A percentile compares a stretch with the other conserved stretches of the same genome.
Conservation (phyloP, 139 green algal genomes). For the Asterochloris erici region DNA sequence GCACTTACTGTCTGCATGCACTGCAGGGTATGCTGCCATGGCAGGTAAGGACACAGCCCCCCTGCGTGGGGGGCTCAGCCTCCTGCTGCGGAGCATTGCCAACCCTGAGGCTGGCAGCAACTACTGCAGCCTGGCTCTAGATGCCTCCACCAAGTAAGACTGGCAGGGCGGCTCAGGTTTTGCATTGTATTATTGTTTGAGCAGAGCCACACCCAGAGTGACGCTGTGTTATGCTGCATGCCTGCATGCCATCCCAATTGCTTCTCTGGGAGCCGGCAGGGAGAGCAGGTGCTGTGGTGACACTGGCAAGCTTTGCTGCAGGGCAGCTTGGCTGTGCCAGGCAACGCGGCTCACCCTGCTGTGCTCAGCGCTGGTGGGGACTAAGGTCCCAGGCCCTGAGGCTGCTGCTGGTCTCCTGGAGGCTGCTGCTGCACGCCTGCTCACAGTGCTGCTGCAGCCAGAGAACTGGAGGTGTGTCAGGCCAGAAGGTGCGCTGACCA, state of each 20-base stretch:
- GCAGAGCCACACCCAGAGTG: neutral
- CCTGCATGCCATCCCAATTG: neutral
- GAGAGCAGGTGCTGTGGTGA: neutral
- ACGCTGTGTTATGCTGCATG: neutral
- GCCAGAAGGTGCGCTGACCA: too few species aligned
- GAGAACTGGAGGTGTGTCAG: too few species aligned
- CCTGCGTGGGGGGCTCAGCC: constrained; percentile 38
- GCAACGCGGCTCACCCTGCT: too few species aligned
- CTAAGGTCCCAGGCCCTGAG: too few species aligned
- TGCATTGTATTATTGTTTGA: neutral
- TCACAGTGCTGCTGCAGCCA: too few species aligned
- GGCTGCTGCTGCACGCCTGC: too few species aligned
- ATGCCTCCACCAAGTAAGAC: neutral
- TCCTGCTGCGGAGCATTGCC: constrained; percentile 45
- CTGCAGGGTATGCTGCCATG: neutral
- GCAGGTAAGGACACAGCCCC: neutral
- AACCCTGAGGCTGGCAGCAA: constrained; percentile 2
- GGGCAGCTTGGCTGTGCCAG: too few species aligned
- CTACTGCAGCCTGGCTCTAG: constrained; percentile 19
- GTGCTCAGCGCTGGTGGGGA: too few species aligned
- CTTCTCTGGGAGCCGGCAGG: neutral
- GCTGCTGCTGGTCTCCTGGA: too few species aligned
- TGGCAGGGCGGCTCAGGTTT: neutral
- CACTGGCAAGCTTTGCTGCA: neutral
- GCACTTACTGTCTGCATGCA: neutral